A percentile compares a stretch with the other conserved stretches of the same genome.
phyloP scores from a whole-genome alignment of 306 rosid genomes.

The Heteromeles arbutifolia region DNA sequence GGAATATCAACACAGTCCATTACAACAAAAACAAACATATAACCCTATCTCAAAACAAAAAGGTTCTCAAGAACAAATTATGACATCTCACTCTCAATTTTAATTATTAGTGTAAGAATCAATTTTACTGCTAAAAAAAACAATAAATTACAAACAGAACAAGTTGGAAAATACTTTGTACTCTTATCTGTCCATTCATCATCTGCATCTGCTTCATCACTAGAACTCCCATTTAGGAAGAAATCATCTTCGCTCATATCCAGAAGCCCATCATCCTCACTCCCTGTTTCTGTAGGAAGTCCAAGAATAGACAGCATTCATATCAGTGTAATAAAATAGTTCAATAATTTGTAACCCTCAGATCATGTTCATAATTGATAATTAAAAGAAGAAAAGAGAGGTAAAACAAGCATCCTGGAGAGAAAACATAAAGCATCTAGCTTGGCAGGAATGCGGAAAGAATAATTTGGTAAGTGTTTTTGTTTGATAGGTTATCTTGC shows the following conservation, averaged over 20 bases:
- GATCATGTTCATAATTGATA: not conserved
- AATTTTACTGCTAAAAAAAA: not conserved
- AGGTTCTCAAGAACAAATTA: not conserved
- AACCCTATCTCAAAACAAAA: not conserved
- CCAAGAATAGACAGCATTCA: slow-evolving; percentile 1
- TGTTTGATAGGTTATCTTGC: not conserved
- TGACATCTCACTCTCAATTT: slow-evolving; percentile 8
- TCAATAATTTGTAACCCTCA: not conserved
- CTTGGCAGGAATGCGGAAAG: not conserved
- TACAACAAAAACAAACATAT: not conserved
- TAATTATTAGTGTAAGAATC: not conserved
- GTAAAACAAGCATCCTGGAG: not conserved
- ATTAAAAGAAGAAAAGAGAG: not conserved
- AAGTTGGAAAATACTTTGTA: slow-evolving; percentile 42
- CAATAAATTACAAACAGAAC: not conserved
- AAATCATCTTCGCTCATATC: slow-evolving; percentile 97
- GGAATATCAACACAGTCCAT: not conserved
- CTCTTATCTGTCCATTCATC: slow-evolving; percentile 99
- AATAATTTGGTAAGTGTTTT: not conserved
- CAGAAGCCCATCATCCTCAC: slow-evolving; percentile 93
- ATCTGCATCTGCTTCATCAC: slow-evolving; percentile 95
- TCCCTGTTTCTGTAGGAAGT: slow-evolving; percentile 73
- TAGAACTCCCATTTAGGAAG: slow-evolving; percentile 77
- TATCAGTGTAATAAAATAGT: not conserved
- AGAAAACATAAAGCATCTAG: not conserved